A percentile compares a stretch with the other conserved stretches of the same genome.
phyloP scores from a whole-genome alignment of 2,329 filamentous ascomycete species.

The Colletotrichum sp. region DNA sequence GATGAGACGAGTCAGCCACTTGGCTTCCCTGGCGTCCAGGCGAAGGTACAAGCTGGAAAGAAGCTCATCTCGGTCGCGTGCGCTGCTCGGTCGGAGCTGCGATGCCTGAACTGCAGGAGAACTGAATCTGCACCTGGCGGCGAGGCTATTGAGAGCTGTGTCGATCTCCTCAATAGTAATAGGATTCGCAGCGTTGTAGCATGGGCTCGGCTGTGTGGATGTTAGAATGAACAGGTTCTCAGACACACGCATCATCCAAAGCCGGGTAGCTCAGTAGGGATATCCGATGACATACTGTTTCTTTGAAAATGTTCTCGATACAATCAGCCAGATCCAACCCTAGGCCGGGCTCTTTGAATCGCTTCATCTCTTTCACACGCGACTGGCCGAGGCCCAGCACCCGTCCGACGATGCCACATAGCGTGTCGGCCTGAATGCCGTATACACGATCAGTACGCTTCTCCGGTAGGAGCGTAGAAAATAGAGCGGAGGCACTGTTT shows the following conservation, averaged over 20 bases:
- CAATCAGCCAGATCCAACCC: constrained; percentile 75
- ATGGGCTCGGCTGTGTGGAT: constrained; percentile 48
- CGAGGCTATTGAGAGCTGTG: constrained; percentile 65
- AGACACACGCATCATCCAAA: not conserved
- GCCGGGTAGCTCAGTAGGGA: constrained; percentile 23
- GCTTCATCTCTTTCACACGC: constrained; percentile 64
- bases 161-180: constrained; percentile 80
- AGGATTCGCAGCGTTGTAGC: constrained; percentile 33
- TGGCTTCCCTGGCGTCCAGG: constrained; percentile 72
- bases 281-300: constrained; percentile 53
- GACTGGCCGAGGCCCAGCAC: constrained; percentile 67
- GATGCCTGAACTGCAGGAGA: constrained; percentile 61
- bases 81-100: constrained; percentile 24
- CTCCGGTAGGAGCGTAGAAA: constrained; percentile 80
- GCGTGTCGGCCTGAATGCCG: constrained; percentile 62
- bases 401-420: constrained; percentile 72
- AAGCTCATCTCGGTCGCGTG: constrained; percentile 41
- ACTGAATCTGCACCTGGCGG: constrained; percentile 74
- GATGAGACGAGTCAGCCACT: constrained; percentile 85
- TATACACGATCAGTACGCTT: constrained; percentile 81
- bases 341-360: constrained; percentile 62
- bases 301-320: constrained; percentile 66
- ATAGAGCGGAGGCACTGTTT: constrained; percentile 65
- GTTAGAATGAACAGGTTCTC: not conserved
- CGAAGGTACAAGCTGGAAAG: constrained; percentile 64